A percentile compares a stretch with the other conserved stretches of the same genome.
These are phyloP conservation scores for Lecanicillium sp. DNA, from an alignment of 2,329 filamentous ascomycete genomes.

Conservation along the genomic window DNA sequence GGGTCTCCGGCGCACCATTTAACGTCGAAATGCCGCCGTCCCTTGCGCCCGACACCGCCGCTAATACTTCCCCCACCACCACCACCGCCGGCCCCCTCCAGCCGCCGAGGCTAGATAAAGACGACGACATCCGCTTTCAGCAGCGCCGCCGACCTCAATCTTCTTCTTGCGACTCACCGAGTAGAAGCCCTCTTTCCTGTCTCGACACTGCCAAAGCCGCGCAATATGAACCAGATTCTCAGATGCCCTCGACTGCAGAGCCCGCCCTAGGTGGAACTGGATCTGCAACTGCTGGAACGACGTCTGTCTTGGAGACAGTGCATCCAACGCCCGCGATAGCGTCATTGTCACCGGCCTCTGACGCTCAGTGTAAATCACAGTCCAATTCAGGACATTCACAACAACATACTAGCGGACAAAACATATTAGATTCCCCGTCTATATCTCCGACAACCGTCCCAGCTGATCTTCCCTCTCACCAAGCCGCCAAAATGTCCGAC, in stretches of 20 bases:
- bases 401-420: background rate
- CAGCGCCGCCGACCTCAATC: conserved; percentile 12
- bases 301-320: too few species aligned
- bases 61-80: too few species aligned
- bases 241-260: conserved; percentile 15
- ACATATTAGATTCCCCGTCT: conserved; percentile 28
- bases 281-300: conserved; percentile 3
- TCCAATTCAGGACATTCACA: too few species aligned
- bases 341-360: background rate
- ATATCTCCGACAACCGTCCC: background rate
- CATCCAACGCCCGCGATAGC: background rate
- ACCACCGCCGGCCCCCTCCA: too few species aligned
- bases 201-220: conserved; percentile 15
- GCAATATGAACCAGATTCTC: conserved; percentile 11
- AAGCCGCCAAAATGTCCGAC: conserved; percentile 61
- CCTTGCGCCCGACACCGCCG: too few species aligned
- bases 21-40: too few species aligned
- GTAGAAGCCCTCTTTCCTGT: conserved; percentile 11
- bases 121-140: too few species aligned
- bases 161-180: conserved; percentile 5
- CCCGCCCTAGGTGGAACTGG: conserved; percentile 18
- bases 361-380: too few species aligned
- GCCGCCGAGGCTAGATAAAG: too few species aligned
- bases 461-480: conserved; percentile 10
- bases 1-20: too few species aligned